Base-by-base conservation (phyloP, 2,329 filamentous ascomycete species). In the Elsinoe ampelina region DNA sequence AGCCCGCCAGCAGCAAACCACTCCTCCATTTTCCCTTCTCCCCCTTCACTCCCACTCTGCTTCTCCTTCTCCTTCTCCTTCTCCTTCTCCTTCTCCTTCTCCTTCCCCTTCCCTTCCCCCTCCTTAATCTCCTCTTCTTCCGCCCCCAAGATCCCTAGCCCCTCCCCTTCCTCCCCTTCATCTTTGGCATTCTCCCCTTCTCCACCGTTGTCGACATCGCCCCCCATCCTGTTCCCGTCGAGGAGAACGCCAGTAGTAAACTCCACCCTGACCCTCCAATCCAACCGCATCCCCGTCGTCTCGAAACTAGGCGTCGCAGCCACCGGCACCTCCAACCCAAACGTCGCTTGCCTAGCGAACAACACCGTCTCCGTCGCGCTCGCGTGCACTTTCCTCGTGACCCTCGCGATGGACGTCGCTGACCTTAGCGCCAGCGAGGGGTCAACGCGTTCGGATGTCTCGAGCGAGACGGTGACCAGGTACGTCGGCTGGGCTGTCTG, bases 251-350 rank as follows among this genome's bases (percentile, higher is more conserved):
- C 47, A 34, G 54, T 56, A 15, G 54, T 56, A 71, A 98, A 98
- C 71, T 97, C 91, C 58, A 98, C 83, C 1, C 89, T 78, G 34
- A 98, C 76, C 68, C 86, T 87, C 93, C 93, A 98, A 62, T 89
- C 86, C 22, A 96, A 75, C 61, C 82, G 87, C 3, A 98, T 82
- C 1, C 91, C 91, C 60, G 84, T 95, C 0, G 93, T 98, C 47
- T 95, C 80, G 63, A 98, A 95, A 61, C 93, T 90, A 0, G 93
- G 93, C 0, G 91, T 95, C 0, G 89, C 90, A 12, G 79, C 79
- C 15, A 86, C 80, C 0, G 93, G 93, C 50, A 98, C 90, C 0
- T 88, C 86, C 0, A 90, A 87, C 7, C 79, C 84, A 65, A 97
- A 96, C 5, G 87, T 82, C 19, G 92, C 78, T 51, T 89, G 80